Conservation (phyloP, 2,329 filamentous ascomycete genomes). For the Chalaropsis thielavioides region DNA sequence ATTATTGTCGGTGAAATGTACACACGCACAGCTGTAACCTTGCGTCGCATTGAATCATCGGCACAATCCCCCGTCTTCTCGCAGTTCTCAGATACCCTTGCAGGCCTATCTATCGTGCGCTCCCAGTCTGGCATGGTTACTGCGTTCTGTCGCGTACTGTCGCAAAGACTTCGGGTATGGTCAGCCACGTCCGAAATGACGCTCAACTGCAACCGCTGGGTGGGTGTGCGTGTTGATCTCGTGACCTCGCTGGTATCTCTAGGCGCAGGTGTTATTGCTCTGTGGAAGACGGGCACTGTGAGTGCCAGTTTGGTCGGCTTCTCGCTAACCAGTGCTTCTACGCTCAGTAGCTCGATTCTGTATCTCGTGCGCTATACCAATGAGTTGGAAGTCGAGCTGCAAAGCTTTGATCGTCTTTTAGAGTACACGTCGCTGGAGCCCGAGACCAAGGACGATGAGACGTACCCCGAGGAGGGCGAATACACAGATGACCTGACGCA, state of each 20-base stretch:
- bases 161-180: constrained; percentile 28
- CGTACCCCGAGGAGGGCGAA: constrained; percentile 21
- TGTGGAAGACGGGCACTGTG: constrained; percentile 27
- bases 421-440: constrained; percentile 27
- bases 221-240: constrained; percentile 32
- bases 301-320: constrained; percentile 34
- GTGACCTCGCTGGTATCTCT: constrained; percentile 31
- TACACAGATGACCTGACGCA: constrained; percentile 22
- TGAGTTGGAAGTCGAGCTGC: constrained; percentile 35
- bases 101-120: constrained; percentile 31
- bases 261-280: constrained; percentile 30
- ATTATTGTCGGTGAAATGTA: constrained; percentile 30
- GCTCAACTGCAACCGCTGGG: constrained; percentile 35
- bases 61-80: constrained; percentile 35
- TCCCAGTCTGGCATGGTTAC: constrained; percentile 30
- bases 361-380: constrained; percentile 31
- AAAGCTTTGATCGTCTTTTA: constrained; percentile 29
- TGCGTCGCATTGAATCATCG: constrained; percentile 33
- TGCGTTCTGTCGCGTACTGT: constrained; percentile 29
- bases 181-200: constrained; percentile 29
- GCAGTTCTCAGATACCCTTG: constrained; percentile 31
- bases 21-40: constrained; percentile 30
- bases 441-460: constrained; percentile 25
- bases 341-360: constrained; percentile 31
- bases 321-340: constrained; percentile 34